These are phyloP conservation scores for Pseudoperonospora humuli DNA, from an alignment of 352 stramenopile genomes.

Conservation along the genomic window DNA sequence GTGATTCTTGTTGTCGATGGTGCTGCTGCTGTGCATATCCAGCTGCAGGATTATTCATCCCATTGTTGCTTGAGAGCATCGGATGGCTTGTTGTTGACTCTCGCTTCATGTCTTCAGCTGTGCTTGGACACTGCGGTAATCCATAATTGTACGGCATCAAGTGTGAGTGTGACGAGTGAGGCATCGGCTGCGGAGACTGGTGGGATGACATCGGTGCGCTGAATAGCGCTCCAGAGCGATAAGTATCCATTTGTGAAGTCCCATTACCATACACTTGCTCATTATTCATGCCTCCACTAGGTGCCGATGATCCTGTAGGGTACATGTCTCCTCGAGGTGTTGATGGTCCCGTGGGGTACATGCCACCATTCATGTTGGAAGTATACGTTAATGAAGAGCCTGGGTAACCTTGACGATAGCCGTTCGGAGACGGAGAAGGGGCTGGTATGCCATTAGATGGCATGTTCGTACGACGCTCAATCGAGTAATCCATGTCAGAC, in stretches of 20 bases:
- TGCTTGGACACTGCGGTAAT: constrained; percentile 10
- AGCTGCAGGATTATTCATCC: constrained; percentile 28
- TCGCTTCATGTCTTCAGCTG: constrained; percentile 14
- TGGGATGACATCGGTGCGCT: constrained; percentile 21
- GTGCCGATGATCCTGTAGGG: constrained; percentile 15
- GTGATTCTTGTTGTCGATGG: constrained; percentile 19
- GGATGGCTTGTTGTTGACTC: constrained; percentile 9
- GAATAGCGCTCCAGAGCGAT: constrained; percentile 26
- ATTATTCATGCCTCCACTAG: constrained; percentile 20
- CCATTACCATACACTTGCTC: constrained; percentile 21
- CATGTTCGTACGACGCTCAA: constrained; percentile 19
- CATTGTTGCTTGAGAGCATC: constrained; percentile 16
- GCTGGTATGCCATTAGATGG: constrained; percentile 20
- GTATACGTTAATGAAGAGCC: constrained; percentile 14
- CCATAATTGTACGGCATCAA: constrained; percentile 42
- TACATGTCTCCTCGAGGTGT: constrained; percentile 43
- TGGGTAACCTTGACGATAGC: constrained; percentile 23
- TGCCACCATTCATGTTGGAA: constrained; percentile 32
- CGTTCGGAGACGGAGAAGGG: constrained; percentile 16
- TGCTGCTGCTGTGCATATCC: constrained; percentile 38
- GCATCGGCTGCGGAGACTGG: constrained; percentile 29
- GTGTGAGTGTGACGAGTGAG: constrained; percentile 27
- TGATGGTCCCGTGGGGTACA: constrained; percentile 33
- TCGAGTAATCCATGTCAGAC: constrained; percentile 18
- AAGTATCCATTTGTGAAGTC: constrained; percentile 27